A percentile compares a stretch with the other conserved stretches of the same genome.
phyloP scores from a whole-genome alignment of 208 protist species.

The Trypanosoma conorhini region DNA sequence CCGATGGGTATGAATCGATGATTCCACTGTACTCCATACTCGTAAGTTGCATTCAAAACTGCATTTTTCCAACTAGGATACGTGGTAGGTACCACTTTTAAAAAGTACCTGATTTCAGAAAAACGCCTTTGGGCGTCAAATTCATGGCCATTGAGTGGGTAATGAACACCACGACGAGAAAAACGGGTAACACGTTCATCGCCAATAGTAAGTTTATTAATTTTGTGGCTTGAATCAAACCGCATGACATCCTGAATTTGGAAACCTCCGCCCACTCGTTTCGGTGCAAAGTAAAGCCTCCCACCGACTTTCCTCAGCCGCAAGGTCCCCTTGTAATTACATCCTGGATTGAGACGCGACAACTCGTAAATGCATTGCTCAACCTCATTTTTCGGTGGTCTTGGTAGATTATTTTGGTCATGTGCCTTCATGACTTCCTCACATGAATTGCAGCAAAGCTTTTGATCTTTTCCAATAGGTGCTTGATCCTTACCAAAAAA shows the following conservation, averaged over 20 bases:
- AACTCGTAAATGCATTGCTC: constrained; percentile 66
- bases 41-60: constrained; percentile 42
- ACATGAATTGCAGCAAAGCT: constrained; percentile 73
- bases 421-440: constrained; percentile 46
- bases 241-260: constrained; percentile 42
- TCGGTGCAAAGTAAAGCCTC: constrained; percentile 75
- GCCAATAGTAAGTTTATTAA: constrained; percentile 73
- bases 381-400: constrained; percentile 39
- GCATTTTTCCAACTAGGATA: constrained; percentile 32
- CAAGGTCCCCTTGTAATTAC: constrained; percentile 70
- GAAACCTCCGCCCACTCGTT: constrained; percentile 29
- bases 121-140: constrained; percentile 23
- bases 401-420: constrained; percentile 16
- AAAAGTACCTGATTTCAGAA: constrained; percentile 53
- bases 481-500: constrained; percentile 24
- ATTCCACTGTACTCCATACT: constrained; percentile 67
- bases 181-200: constrained; percentile 60
- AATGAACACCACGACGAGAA: constrained; percentile 43
- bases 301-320: constrained; percentile 83
- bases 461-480: constrained; percentile 5
- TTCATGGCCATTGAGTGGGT: constrained; percentile 43
- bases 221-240: constrained; percentile 59
- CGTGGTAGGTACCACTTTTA: constrained; percentile 73
- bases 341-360: constrained; percentile 53
- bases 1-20: constrained; percentile 32